These are phyloP conservation scores for Phlyctochytrium planicorne DNA, from an alignment of 192 early-diverging fungal species.

Conservation along the genomic window DNA sequence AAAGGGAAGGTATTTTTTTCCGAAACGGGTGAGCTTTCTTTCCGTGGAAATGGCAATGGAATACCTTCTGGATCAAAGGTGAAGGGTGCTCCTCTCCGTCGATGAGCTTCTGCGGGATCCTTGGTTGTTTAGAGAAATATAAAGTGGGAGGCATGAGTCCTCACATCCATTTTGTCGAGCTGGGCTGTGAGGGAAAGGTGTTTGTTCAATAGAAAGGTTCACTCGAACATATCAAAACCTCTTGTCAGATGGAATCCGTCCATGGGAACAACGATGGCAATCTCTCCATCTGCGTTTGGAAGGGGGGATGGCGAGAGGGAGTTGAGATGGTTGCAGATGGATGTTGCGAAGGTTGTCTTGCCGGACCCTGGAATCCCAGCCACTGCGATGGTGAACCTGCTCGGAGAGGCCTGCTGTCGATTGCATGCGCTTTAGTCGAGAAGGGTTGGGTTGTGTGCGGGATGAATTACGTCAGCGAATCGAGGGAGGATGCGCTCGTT, in stretches of 20 bases:
- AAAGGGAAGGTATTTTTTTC: no score
- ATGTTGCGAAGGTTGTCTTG: slow-evolving; percentile 38
- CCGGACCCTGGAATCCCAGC: slow-evolving; percentile 47
- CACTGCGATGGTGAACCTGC: slow-evolving; percentile 21
- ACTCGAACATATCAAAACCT: no score
- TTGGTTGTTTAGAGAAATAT: no score
- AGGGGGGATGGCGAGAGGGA: no score
- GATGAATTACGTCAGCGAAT: neutral
- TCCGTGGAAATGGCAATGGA: slow-evolving; percentile 17
- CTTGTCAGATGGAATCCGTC: slow-evolving; percentile 59
- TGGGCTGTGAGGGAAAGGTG: slow-evolving; percentile 17
- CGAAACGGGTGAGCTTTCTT: slow-evolving; percentile 12
- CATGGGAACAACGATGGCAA: slow-evolving; percentile 49
- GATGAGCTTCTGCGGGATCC: slow-evolving; percentile 41
- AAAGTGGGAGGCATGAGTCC: no score
- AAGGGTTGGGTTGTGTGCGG: neutral
- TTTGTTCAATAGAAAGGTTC: no score
- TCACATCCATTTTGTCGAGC: slow-evolving; percentile 14
- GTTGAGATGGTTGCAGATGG: slow-evolving; percentile 24
- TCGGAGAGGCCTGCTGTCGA: no score
- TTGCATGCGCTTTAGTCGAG: no score
- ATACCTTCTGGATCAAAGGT: slow-evolving; percentile 51
- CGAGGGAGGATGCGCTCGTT: neutral
- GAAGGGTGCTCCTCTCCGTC: slow-evolving; percentile 53
- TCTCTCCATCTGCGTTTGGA: neutral